Conservation (phyloP, 2,329 filamentous ascomycete genomes). For the Colletotrichum liriopes region DNA sequence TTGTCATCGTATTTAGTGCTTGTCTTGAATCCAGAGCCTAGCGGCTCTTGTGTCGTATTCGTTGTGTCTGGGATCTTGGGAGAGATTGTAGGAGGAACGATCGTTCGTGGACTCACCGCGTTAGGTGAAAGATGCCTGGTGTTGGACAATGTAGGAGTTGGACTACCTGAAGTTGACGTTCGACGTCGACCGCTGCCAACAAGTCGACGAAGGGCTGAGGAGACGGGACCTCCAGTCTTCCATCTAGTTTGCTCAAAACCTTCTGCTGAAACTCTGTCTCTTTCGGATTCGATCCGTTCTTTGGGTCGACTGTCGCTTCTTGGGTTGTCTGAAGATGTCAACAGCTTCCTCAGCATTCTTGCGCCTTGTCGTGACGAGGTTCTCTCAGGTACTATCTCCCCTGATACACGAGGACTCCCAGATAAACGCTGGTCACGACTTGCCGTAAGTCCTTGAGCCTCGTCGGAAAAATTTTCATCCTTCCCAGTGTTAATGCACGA, state of each 20-base stretch:
- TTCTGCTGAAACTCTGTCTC: neutral
- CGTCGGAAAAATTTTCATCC: neutral
- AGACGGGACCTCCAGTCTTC: constrained; percentile 8
- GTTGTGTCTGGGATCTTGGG: neutral
- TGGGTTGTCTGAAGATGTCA: neutral
- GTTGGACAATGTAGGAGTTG: neutral
- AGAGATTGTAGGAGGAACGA: neutral
- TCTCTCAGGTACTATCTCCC: constrained; percentile 48
- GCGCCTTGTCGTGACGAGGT: constrained; percentile 48
- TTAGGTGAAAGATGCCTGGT: neutral
- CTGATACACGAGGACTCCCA: constrained; percentile 42
- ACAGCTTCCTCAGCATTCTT: neutral
- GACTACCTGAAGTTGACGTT: constrained; percentile 2
- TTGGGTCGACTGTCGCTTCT: neutral
- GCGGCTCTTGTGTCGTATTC: neutral
- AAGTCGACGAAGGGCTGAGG: constrained; percentile 27
- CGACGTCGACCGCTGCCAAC: constrained; percentile 6
- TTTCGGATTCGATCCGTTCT: neutral
- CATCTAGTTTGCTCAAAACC: neutral
- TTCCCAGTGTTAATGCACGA: neutral
- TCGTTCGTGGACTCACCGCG: constrained; percentile 2
- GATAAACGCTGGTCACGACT: neutral
- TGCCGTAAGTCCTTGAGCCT: too few species aligned
- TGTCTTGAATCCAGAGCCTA: neutral
- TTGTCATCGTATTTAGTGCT: neutral